Conservation (phyloP, 306 rosid species). For the Rosa lucieae region DNA sequence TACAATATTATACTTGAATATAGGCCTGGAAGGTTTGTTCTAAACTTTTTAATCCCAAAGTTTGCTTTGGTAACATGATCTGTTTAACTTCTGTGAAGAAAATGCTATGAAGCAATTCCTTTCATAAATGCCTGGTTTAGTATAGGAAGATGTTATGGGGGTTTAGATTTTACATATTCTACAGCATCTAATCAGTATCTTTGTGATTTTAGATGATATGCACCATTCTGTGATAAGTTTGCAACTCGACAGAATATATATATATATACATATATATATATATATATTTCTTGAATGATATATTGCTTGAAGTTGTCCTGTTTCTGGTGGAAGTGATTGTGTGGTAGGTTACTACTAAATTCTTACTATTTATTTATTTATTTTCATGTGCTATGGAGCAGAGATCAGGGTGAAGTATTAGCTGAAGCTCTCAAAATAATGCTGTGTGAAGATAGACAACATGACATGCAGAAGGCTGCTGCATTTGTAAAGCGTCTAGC, state of each 20-base stretch:
- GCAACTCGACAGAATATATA: background rate
- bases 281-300: background rate
- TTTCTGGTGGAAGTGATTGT: background rate
- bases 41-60: background rate
- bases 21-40: constrained; percentile 88
- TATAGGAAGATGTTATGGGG: background rate
- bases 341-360: constrained; percentile 2
- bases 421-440: constrained; percentile 94
- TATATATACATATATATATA: background rate
- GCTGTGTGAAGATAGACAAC: constrained; percentile 95
- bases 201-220: background rate
- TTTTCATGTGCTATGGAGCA: constrained; percentile 33
- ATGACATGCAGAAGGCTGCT: constrained; percentile 98
- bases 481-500: constrained; percentile 93
- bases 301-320: background rate
- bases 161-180: background rate
- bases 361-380: background rate
- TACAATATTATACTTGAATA: constrained; percentile 89
- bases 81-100: background rate
- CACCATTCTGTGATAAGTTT: constrained; percentile 8
- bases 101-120: background rate
- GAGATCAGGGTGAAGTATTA: constrained; percentile 85
- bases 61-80: background rate
- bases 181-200: constrained; percentile 1
- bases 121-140: background rate